These are phyloP conservation scores for Steccherinum ochraceum DNA, from an alignment of 768 basidiomycete species.

Conservation along the genomic window DNA sequence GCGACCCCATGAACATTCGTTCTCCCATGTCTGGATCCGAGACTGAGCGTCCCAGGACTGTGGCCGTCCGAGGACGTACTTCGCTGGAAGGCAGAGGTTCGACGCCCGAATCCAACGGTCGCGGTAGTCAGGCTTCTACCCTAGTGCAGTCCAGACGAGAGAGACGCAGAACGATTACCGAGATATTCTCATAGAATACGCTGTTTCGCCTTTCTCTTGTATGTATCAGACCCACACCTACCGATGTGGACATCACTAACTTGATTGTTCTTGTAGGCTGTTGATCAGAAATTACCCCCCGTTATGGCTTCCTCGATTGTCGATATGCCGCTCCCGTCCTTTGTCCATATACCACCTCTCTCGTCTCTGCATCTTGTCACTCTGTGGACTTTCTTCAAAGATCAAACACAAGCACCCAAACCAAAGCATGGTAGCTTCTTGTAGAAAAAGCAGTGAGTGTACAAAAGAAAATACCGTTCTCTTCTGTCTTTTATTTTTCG, in stretches of 20 bases:
- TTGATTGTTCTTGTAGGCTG: conserved; percentile 6
- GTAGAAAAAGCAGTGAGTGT: background rate
- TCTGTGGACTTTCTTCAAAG: background rate
- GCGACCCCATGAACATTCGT: conserved; percentile 13
- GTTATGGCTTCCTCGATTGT: conserved; percentile 2
- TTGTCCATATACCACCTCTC: background rate
- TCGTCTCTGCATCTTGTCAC: background rate
- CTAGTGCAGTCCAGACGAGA: conserved; percentile 30
- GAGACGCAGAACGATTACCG: conserved; percentile 45
- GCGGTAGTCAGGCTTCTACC: conserved; percentile 28
- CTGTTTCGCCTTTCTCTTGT: background rate
- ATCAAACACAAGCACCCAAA: background rate
- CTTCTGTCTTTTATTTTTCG: conserved; percentile 3
- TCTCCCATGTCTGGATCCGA: conserved; percentile 39
- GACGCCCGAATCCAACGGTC: conserved; percentile 21
- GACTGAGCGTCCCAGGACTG: conserved; percentile 39
- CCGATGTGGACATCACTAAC: too few relatives aligned
- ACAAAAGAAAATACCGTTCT: background rate
- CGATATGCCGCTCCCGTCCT: conserved; percentile 1
- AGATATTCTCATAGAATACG: conserved; percentile 33
- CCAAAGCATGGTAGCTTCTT: background rate
- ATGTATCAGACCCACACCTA: too few relatives aligned
- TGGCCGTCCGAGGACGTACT: conserved; percentile 34
- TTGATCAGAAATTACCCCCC: conserved; percentile 8
- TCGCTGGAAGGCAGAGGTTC: conserved; percentile 34